These are phyloP conservation scores for Epichloe sp. DNA, from an alignment of 2,329 filamentous ascomycete species.

Conservation along the genomic window DNA sequence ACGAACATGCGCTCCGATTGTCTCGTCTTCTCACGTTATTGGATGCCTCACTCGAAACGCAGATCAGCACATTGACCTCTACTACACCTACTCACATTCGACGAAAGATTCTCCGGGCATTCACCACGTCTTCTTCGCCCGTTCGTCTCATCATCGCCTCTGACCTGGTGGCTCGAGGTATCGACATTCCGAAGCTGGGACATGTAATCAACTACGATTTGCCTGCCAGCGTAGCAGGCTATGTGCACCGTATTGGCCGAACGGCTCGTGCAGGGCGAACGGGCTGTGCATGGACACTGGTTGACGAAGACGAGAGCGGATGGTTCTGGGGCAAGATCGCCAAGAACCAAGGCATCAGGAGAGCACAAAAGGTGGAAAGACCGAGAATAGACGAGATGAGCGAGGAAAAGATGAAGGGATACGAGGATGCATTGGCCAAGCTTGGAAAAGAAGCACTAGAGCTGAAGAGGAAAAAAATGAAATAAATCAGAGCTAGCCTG, in stretches of 20 bases:
- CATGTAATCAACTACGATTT: conserved; percentile 94
- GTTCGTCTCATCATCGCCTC: conserved; percentile 74
- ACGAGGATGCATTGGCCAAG: conserved; percentile 45
- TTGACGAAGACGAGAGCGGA: conserved; percentile 67
- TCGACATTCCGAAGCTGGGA: conserved; percentile 66
- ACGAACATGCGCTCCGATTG: conserved; percentile 78
- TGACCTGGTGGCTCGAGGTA: conserved; percentile 81
- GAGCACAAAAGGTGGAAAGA: conserved; percentile 32
- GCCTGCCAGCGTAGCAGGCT: conserved; percentile 65
- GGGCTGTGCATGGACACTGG: conserved; percentile 76
- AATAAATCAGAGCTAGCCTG: background rate
- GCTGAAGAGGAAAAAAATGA: conserved; percentile 13
- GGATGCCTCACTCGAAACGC: conserved; percentile 39
- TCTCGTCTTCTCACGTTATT: conserved; percentile 63
- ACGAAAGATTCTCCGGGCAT: conserved; percentile 53
- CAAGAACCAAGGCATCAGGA: conserved; percentile 35
- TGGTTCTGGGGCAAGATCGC: conserved; percentile 89
- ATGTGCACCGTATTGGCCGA: conserved; percentile 84
- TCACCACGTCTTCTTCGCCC: conserved; percentile 50
- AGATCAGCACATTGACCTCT: conserved; percentile 61
- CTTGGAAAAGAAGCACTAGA: conserved; percentile 46
- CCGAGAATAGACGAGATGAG: conserved; percentile 33
- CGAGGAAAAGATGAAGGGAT: conserved; percentile 32
- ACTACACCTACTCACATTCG: conserved; percentile 61
- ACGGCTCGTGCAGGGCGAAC: conserved; percentile 69